phyloP scores from a whole-genome alignment of 768 basidiomycete species.

The Neoboletus magnificus region DNA sequence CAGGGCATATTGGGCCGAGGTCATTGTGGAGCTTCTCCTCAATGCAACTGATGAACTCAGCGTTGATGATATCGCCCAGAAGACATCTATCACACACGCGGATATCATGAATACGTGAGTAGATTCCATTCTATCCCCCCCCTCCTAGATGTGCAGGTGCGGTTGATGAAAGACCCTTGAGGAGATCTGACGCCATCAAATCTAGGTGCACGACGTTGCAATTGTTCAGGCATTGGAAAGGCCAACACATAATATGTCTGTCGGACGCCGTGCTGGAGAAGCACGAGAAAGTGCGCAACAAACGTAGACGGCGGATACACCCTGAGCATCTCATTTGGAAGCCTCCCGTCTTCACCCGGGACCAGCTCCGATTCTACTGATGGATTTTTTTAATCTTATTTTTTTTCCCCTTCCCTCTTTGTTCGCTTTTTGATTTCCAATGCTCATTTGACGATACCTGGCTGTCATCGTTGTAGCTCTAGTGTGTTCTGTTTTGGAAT shows the following conservation, averaged over 20 bases:
- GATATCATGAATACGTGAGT: conserved; percentile 99
- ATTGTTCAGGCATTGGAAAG: conserved; percentile 95
- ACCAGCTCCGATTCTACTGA: conserved; percentile 72
- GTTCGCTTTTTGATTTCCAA: not conserved
- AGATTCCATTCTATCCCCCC: conserved; percentile 5
- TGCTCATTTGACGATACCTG: conserved; percentile 4
- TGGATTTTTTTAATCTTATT: not conserved
- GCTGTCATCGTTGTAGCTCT: conserved; percentile 25
- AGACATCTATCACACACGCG: conserved; percentile 89
- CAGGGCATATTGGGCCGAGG: conserved; percentile 96
- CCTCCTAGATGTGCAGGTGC: not conserved
- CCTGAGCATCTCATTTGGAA: conserved; percentile 87
- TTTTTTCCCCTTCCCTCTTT: not conserved
- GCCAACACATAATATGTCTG: conserved; percentile 88
- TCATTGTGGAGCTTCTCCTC: conserved; percentile 86
- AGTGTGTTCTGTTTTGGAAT: conserved; percentile 10
- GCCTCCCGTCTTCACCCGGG: conserved; percentile 88
- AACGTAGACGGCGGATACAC: conserved; percentile 75
- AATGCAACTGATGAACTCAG: conserved; percentile 71
- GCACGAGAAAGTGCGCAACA: conserved; percentile 79
- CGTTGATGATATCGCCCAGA: conserved; percentile 96
- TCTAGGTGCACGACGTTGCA: conserved; percentile 88
- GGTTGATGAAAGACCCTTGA: not conserved
- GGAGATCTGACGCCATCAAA: conserved; percentile 14
- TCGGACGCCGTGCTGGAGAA: conserved; percentile 90